Percentiles rank a stretch among this genome's conserved stretches.
phyloP scores from a whole-genome alignment of 1,284 basidiomycete species.

The Lignosus rhinocerotis region DNA sequence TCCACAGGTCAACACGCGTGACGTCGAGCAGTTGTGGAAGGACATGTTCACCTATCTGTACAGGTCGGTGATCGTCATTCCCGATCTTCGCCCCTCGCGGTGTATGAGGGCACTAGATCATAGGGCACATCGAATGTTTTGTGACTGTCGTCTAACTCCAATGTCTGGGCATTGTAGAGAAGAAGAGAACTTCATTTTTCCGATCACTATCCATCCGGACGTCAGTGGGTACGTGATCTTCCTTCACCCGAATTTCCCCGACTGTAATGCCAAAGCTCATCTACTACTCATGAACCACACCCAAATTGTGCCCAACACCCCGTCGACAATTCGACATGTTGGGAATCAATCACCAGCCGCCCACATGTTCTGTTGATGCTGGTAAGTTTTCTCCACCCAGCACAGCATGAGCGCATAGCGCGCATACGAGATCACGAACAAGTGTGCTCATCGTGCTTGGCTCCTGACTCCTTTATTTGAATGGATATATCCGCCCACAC shows the following conservation, averaged over 20 bases:
- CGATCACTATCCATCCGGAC: constrained; percentile 76
- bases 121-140: not conserved
- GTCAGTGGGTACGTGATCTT: constrained; percentile 58
- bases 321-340: no score
- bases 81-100: not conserved
- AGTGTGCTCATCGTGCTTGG: no score
- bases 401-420: not conserved
- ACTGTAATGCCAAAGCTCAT: not conserved
- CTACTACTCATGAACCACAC: not conserved
- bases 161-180: constrained; percentile 40
- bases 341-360: constrained; percentile 29
- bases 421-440: not conserved
- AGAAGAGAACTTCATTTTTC: constrained; percentile 74
- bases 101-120: not conserved
- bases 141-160: not conserved
- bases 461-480: no score
- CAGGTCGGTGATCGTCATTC: constrained; percentile 35
- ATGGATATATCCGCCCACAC: no score
- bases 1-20: constrained; percentile 60
- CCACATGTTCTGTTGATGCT: constrained; percentile 71
- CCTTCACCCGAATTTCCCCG: not conserved
- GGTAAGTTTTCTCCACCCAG: constrained; percentile 34
- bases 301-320: not conserved
- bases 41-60: constrained; percentile 74
- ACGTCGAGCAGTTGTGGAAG: constrained; percentile 77